Conservation (phyloP, 371 early-diverging fungal genomes). For the Fennellomyces sp. region DNA sequence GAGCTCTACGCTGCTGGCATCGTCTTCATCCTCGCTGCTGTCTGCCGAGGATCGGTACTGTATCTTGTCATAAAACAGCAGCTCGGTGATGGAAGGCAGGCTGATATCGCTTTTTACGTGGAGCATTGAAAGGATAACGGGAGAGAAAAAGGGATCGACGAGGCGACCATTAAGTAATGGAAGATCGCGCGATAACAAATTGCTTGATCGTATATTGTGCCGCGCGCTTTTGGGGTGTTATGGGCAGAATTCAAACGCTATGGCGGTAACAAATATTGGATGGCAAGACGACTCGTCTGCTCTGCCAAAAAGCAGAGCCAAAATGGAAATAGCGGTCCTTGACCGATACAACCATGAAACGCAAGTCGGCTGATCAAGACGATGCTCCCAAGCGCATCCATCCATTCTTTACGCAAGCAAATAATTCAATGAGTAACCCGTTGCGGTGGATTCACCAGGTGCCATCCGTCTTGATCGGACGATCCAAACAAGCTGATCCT, state of each 20-base stretch:
- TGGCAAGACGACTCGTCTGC: too few relatives aligned
- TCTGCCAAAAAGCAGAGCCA: not conserved
- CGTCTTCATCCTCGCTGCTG: not conserved
- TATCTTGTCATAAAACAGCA: too few relatives aligned
- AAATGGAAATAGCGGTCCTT: not conserved
- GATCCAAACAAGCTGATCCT: slow-evolving; percentile 12
- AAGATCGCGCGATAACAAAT: too few relatives aligned
- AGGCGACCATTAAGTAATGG: too few relatives aligned
- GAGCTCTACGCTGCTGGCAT: not conserved
- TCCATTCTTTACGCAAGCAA: slow-evolving; percentile 12
- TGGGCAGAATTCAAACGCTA: too few relatives aligned
- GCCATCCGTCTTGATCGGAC: slow-evolving; percentile 17
- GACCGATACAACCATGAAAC: not conserved
- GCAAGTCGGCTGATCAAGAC: not conserved
- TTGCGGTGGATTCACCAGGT: slow-evolving; percentile 14
- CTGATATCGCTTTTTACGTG: too few relatives aligned
- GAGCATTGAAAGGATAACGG: too few relatives aligned
- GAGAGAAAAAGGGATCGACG: too few relatives aligned
- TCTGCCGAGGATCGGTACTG: not conserved
- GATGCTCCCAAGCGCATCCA: slow-evolving; percentile 18
- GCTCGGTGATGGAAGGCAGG: too few relatives aligned
- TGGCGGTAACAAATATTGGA: too few relatives aligned
- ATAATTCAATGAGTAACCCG: not conserved
- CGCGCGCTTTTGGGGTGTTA: too few relatives aligned
- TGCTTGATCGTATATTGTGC: too few relatives aligned